phyloP scores from a whole-genome alignment of 441 rosid genomes.

The Arabidopsis lyrata region DNA sequence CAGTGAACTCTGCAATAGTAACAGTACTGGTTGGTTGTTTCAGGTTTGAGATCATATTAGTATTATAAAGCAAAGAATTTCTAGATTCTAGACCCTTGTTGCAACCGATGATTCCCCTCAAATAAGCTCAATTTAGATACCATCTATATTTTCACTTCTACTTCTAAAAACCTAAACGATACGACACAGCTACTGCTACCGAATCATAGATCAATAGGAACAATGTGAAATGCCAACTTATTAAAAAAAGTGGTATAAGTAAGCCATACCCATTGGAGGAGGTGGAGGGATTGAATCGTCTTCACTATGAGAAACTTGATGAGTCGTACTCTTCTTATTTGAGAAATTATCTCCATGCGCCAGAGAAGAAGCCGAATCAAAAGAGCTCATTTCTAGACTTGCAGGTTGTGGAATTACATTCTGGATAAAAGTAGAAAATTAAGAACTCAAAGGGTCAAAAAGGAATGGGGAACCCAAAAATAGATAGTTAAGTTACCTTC shows the following conservation, averaged over 20 bases:
- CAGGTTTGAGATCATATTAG: slow-evolving; percentile 4
- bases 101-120: neutral
- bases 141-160: neutral
- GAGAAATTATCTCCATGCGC: slow-evolving; percentile 43
- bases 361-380: slow-evolving; percentile 39
- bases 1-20: slow-evolving; percentile 61
- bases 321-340: slow-evolving; percentile 36
- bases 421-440: slow-evolving; percentile 43
- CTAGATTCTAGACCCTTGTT: neutral
- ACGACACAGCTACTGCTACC: slow-evolving; percentile 8
- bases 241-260: slow-evolving; percentile 13
- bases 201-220: neutral
- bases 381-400: slow-evolving; percentile 48
- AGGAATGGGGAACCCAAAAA: slow-evolving; percentile 2
- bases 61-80: neutral
- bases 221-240: slow-evolving; percentile 10
- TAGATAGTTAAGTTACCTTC: slow-evolving; percentile 61
- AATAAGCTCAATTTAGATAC: neutral
- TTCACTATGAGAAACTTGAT: slow-evolving; percentile 39
- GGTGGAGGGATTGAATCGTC: slow-evolving; percentile 63
- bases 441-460: slow-evolving; percentile 2
- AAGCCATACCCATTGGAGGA: slow-evolving; percentile 65
- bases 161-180: slow-evolving; percentile 1
- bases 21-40: slow-evolving; percentile 13
- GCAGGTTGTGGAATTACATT: slow-evolving; percentile 41